phyloP scores from a whole-genome alignment of 2,329 filamentous ascomycete species.

The Knoxdaviesia capensis region DNA sequence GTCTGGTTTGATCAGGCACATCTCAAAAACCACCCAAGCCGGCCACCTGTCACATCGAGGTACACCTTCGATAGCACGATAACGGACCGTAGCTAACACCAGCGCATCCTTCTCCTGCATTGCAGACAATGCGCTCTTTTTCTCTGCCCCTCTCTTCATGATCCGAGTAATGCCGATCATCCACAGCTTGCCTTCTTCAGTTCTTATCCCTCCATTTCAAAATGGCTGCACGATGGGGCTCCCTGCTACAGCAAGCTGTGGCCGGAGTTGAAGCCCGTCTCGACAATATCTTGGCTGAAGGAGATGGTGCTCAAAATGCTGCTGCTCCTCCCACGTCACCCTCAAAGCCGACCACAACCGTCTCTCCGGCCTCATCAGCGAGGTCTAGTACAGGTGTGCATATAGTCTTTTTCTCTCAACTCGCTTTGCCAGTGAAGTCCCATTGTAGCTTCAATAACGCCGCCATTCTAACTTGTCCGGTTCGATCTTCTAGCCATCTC shows the following conservation, averaged over 20 bases:
- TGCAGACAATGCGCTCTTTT: too few species aligned
- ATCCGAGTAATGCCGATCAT: too few species aligned
- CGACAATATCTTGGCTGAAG: conserved; percentile 77
- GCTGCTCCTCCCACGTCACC: neutral
- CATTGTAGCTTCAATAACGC: neutral
- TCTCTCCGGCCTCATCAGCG: neutral
- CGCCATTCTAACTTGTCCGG: conserved; percentile 10
- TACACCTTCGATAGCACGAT: too few species aligned
- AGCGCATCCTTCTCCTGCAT: too few species aligned
- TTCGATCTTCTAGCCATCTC: conserved; percentile 17
- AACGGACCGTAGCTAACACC: too few species aligned
- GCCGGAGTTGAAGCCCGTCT: conserved; percentile 84
- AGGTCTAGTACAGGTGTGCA: neutral
- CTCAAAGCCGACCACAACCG: neutral
- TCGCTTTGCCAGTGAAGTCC: neutral
- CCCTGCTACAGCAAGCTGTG: conserved; percentile 73
- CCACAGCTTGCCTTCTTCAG: too few species aligned
- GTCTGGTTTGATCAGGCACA: too few species aligned
- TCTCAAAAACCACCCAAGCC: too few species aligned
- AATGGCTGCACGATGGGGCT: conserved; percentile 35
- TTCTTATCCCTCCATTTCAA: too few species aligned
- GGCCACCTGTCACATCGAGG: too few species aligned
- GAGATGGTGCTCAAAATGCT: conserved; percentile 24
- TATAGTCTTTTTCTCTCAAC: neutral
- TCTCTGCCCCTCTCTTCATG: too few species aligned